Evolutionary conservation across 306 rosid genomes (phyloP).

Genomic region (Leucaena leucocephala): DNA sequence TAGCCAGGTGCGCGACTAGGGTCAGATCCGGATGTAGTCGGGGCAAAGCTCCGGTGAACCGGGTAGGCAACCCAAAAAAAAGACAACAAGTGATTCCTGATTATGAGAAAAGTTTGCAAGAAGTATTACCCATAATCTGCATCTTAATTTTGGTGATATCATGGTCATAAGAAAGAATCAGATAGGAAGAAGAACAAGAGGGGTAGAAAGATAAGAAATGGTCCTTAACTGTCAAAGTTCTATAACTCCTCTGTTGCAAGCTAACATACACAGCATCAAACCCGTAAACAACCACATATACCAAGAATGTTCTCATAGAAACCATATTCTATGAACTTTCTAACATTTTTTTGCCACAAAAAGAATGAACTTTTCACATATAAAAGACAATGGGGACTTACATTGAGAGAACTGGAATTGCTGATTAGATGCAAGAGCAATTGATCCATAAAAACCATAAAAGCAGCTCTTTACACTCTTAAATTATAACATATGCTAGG

Average conservation of each 20-base stretch:
- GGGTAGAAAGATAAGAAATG: not conserved
- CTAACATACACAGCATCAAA: not conserved
- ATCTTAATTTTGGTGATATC: slow-evolving; percentile 19
- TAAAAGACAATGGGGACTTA: slow-evolving; percentile 54
- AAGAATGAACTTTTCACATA: slow-evolving; percentile 25
- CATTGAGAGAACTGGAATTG: slow-evolving; percentile 98
- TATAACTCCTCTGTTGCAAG: not conserved
- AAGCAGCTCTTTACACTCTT: not conserved
- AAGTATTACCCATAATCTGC: not conserved
- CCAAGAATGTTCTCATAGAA: slow-evolving; percentile 12
- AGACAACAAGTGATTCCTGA: not conserved
- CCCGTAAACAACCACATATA: not conserved
- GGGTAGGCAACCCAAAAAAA: no score
- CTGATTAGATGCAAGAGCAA: slow-evolving; percentile 46
- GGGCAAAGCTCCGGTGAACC: no score
- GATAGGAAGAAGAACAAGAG: not conserved
- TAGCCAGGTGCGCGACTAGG: no score
- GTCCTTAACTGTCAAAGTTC: not conserved
- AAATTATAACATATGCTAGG: not conserved
- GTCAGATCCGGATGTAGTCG: no score
- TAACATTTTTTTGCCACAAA: not conserved
- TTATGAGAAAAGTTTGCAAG: not conserved
- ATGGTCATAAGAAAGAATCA: not conserved
- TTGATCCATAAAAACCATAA: not conserved
- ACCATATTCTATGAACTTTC: slow-evolving; percentile 21